Conservation (phyloP, 148 eudicot species). For the Linanthus parryae region DNA sequence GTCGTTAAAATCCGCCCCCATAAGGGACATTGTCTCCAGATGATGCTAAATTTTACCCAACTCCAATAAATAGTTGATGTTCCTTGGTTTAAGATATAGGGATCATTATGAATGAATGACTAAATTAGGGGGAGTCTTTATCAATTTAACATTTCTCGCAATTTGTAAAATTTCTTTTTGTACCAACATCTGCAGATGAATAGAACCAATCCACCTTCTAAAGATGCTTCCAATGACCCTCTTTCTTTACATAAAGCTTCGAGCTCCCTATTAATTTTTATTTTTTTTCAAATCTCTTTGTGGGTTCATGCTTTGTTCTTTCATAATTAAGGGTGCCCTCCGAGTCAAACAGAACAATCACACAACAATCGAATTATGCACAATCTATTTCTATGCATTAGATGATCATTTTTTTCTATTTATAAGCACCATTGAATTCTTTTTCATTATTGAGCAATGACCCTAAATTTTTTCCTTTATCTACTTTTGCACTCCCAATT, state of each 20-base stretch:
- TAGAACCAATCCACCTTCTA: background rate
- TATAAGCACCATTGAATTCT: constrained; percentile 1
- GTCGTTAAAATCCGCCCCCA: too few species aligned
- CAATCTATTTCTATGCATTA: too few species aligned
- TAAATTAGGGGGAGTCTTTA: too few species aligned
- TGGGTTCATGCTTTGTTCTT: constrained; percentile 12
- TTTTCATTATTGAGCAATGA: background rate
- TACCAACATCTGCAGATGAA: constrained; percentile 6
- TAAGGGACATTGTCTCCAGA: too few species aligned
- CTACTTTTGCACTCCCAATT: background rate
- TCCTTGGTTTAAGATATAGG: too few species aligned
- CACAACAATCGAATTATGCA: too few species aligned
- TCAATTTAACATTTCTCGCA: background rate
- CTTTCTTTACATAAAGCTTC: constrained; percentile 12
- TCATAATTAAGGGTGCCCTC: background rate
- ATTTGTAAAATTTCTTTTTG: constrained; percentile 2
- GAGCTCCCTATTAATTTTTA: too few species aligned
- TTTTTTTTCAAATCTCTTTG: too few species aligned
- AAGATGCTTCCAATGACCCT: constrained; percentile 11
- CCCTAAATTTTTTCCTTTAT: background rate
- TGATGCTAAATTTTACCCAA: too few species aligned
- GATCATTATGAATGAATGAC: too few species aligned
- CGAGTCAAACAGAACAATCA: constrained; percentile 14
- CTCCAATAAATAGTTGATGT: too few species aligned
- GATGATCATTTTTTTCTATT: constrained; percentile 2